Evolutionary conservation across 257 asterid genomes (phyloP), one percentile per base, ranked within the genome.

Genomic region (Solanum neorickii): DNA sequence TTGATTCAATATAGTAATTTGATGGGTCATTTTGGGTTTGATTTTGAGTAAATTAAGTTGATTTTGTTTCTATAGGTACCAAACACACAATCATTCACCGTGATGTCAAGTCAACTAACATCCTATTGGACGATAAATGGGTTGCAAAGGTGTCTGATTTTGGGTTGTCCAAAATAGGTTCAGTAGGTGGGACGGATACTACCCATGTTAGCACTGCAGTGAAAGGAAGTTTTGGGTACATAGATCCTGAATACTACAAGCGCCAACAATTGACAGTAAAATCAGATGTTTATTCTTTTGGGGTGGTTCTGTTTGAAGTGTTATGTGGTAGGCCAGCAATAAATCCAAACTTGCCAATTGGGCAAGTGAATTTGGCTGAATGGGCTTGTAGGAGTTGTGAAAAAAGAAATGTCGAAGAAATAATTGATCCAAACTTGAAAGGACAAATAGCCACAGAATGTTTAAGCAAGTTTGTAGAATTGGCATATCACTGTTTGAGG

Each of bases 221-320:
- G 27, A 95, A 94, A 82, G 98, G 97, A 3, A 95, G 96, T 85
- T 69, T 94, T 5, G 98, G 96, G 1, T 95, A 95, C 83, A 29
- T 95, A 0, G 96, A 95, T 44, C 98, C 98, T 0, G 97, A 95
- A 78, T 95, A 95, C 84, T 94, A 52, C 62, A 52, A 88, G 80
- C 84, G 91, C 23, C 95, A 88, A 59, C 95, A 92, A 68, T 46
- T 95, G 37, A 95, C 98, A 7, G 95, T 90, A 25, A 92, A 92
- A 66, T 94, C 97, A 11, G 95, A 95, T 49, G 97, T 94, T 3
- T 95, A 94, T 86, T 95, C 98, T 0, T 94, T 95, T 52, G 97
- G 96, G 0, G 96, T 93, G 7, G 96, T 92, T 9, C 25, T 95
- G 69, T 88, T 95, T 7, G 97, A 95, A 60, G 93, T 88, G 2